These are phyloP conservation scores for Andrographis paniculata DNA, from an alignment of 305 asterid species.

Conservation along the genomic window DNA sequence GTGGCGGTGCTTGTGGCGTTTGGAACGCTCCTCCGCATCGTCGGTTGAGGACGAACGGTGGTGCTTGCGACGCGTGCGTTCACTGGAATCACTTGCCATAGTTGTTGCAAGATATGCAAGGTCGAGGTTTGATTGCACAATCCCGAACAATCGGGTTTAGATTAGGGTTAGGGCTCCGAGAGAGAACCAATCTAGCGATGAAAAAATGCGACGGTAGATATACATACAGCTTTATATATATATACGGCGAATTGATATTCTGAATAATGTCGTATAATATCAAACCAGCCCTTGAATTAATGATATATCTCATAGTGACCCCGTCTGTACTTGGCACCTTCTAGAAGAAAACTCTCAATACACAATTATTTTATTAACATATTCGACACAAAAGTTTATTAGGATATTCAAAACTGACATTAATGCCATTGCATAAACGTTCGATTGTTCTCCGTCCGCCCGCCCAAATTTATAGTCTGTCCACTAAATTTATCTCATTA, in stretches of 20 bases:
- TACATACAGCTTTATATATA: no score
- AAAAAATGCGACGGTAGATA: conserved; percentile 9
- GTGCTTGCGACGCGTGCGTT: conserved; percentile 57
- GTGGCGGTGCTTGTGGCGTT: conserved; percentile 86
- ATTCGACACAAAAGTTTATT: background rate
- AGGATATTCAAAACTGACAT: no score
- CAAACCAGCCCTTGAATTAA: background rate
- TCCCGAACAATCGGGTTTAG: conserved; percentile 25
- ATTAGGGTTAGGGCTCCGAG: conserved; percentile 22
- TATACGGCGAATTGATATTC: no score
- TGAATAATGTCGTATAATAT: background rate
- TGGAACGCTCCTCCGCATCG: conserved; percentile 50
- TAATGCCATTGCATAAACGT: no score
- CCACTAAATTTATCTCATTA: no score
- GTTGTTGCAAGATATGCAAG: background rate
- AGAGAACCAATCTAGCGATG: conserved; percentile 12
- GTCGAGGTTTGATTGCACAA: background rate
- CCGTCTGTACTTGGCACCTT: background rate
- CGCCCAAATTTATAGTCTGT: no score
- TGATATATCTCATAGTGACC: background rate
- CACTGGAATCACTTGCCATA: conserved; percentile 68
- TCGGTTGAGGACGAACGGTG: conserved; percentile 57
- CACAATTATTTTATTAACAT: background rate
- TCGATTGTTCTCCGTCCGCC: no score
- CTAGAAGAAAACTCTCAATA: background rate